A percentile compares a stretch with the other conserved stretches of the same genome.
Conservation (phyloP, 1,139 yeast species). For the Pneumocystis canis region DNA sequence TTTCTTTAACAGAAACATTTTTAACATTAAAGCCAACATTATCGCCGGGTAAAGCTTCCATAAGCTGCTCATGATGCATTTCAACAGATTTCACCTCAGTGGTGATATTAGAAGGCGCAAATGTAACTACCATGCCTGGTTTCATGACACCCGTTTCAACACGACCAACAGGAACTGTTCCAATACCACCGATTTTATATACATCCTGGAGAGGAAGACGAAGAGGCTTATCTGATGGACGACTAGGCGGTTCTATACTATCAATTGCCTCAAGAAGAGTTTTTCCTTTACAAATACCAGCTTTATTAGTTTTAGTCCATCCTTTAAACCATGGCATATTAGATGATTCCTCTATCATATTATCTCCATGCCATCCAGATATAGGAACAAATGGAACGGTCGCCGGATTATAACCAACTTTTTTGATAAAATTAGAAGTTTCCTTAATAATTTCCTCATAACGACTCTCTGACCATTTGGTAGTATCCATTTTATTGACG, state of each 20-base stretch:
- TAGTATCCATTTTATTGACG: constrained; percentile 88
- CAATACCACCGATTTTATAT: constrained; percentile 87
- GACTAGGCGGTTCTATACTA: constrained; percentile 68
- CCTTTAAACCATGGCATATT: constrained; percentile 91
- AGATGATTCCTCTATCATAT: constrained; percentile 71
- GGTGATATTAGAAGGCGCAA: constrained; percentile 86
- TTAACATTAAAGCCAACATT: constrained; percentile 89
- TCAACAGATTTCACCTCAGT: constrained; percentile 88
- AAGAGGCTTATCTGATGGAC: constrained; percentile 83
- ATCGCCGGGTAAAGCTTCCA: constrained; percentile 86
- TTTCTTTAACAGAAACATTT: constrained; percentile 87
- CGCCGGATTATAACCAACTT: constrained; percentile 89
- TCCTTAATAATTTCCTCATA: constrained; percentile 72
- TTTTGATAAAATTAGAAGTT: constrained; percentile 77
- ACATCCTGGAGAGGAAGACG: constrained; percentile 87
- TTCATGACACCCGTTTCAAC: constrained; percentile 85
- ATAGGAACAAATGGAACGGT: constrained; percentile 82
- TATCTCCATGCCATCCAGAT: constrained; percentile 91
- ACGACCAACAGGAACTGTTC: constrained; percentile 90
- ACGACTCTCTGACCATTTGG: constrained; percentile 70
- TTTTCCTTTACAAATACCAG: constrained; percentile 58
- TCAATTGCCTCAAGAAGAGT: constrained; percentile 79
- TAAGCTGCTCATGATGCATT: constrained; percentile 84
- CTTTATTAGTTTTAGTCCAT: constrained; percentile 75
- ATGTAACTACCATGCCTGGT: constrained; percentile 83